phyloP scores from a whole-genome alignment of 805 yeast species.

The Wickerhamiella vanderwaltii region DNA sequence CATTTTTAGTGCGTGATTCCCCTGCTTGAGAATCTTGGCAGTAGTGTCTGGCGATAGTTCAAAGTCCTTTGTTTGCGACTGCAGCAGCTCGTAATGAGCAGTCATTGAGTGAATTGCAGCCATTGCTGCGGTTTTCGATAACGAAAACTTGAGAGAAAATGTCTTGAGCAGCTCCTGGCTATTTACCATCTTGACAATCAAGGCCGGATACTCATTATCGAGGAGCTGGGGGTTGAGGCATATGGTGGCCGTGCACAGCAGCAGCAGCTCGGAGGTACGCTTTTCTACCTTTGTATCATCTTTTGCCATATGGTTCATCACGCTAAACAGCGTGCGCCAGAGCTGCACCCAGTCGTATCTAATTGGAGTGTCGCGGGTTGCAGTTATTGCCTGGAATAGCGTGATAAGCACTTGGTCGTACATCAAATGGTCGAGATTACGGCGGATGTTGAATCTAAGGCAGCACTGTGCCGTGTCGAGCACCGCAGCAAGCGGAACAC shows the following conservation, averaged over 20 bases:
- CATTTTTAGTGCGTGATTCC: constrained; percentile 13
- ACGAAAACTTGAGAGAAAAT: constrained; percentile 17
- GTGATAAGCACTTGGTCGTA: constrained; percentile 21
- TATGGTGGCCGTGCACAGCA: constrained; percentile 23
- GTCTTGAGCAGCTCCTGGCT: constrained; percentile 21
- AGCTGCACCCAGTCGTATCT: constrained; percentile 31
- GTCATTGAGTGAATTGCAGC: constrained; percentile 20
- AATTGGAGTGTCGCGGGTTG: constrained; percentile 14
- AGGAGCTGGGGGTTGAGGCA: constrained; percentile 26
- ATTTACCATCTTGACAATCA: constrained; percentile 26
- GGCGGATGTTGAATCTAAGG: constrained; percentile 26
- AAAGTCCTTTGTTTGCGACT: not conserved
- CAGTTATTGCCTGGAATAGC: constrained; percentile 20
- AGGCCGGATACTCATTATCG: constrained; percentile 24
- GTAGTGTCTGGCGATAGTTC: not conserved
- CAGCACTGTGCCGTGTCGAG: constrained; percentile 26
- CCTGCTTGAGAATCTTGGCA: constrained; percentile 18
- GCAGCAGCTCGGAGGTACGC: constrained; percentile 12
- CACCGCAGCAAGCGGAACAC: constrained; percentile 26
- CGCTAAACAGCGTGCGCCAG: constrained; percentile 27
- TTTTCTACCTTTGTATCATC: constrained; percentile 7
- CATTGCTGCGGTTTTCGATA: constrained; percentile 16
- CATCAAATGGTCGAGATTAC: constrained; percentile 23
- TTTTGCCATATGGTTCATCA: constrained; percentile 22
- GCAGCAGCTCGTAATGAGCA: constrained; percentile 19